Base-by-base conservation (phyloP, 805 yeast genomes). In the Candida tammaniensis region DNA sequence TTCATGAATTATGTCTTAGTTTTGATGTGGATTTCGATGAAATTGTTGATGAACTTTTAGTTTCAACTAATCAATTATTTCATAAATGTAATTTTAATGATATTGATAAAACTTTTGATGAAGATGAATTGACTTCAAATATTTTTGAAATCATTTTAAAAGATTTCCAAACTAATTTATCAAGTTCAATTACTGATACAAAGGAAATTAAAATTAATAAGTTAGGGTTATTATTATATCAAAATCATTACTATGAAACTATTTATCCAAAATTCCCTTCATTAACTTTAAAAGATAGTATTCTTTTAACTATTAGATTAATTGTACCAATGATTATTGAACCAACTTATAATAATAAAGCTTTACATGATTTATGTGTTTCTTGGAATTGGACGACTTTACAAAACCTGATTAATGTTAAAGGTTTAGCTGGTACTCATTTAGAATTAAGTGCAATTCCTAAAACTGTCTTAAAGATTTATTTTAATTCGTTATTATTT, bases 21-120 rank as follows among this genome's bases (percentile, higher is more conserved):
- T 75, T 74, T 56, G 98, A 89, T 55, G 50, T 86, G 33, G 76
- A 81, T 33, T 59, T 79, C 9, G 59, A 57, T n/a, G 47, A 49
- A 1, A 55, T 57, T 15, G 69, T 81, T 27, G 40, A 46, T 2
- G 44, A 59, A 48, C 48, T 49, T 68, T 26, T 59, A 7, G 46
- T 52, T 3, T 64, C 65, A 21, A 56, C 80, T 2, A 56, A 54
- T 26, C 47, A 52, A 2, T 49, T 82, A 3, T 76, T 82, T 32
- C 48, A 53, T 8, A 33, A 50, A 9, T 39, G 59, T 9, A 54
- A 57, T 30, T 49, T 43, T 24, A 25, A 19, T 10, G 2, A 7
- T 11, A 14, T 31, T 17, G 21, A 27, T 10, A 8, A 7, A 4
- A n/a, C 24, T n/a, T 18, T 18, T 1, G 39, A 40, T 14, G 53